Percentiles rank a stretch among this genome's conserved stretches.
phyloP scores from a whole-genome alignment of 257 asterid genomes.

The Solanum tarapatanum region DNA sequence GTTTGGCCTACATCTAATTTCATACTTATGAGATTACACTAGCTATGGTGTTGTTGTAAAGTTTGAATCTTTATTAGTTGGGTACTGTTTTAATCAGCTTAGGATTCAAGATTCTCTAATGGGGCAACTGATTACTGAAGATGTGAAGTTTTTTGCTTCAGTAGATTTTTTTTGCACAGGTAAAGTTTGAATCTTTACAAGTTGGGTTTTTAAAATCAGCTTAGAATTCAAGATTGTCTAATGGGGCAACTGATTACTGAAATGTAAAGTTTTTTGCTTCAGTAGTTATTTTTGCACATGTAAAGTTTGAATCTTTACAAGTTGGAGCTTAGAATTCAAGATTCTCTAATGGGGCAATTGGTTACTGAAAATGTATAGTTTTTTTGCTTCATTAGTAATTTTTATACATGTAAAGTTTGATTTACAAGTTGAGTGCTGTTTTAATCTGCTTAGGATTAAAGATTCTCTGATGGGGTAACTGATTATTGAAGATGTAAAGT shows the following conservation, averaged over 20 bases:
- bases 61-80: neutral
- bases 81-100: neutral
- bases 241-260: conserved; percentile 37
- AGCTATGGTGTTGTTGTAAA: neutral
- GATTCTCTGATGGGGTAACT: conserved; percentile 39
- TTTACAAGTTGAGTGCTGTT: no score
- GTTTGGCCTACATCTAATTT: rapidly evolving
- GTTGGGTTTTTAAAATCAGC: neutral
- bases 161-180: neutral
- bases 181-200: neutral
- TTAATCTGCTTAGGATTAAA: conserved; percentile 29
- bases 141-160: neutral
- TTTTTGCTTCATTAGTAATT: no score
- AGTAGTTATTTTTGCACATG: neutral
- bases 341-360: no score
- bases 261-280: neutral
- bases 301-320: neutral
- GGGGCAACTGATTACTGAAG: conserved; percentile 32
- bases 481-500: conserved; percentile 23
- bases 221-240: conserved; percentile 48
- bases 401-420: no score
- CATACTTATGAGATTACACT: no score
- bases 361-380: no score
- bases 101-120: conserved; percentile 53
- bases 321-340: neutral